Evolutionary conservation across 2,329 filamentous ascomycete genomes (phyloP).

Genomic region (Fusarium sp.): DNA sequence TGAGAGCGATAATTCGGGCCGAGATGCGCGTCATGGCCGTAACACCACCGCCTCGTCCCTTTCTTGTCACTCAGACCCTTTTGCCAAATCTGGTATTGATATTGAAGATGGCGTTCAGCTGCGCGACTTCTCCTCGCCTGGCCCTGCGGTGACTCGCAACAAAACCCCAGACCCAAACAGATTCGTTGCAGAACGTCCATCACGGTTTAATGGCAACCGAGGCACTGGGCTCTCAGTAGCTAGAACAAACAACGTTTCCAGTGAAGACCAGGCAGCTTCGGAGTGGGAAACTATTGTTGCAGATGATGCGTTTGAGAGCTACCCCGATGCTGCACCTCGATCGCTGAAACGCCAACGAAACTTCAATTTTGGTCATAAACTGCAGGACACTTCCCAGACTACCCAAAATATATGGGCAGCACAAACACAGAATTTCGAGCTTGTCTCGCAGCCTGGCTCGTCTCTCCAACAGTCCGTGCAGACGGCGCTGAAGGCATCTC

Average conservation of each 20-base stretch:
- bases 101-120: constrained; percentile 20
- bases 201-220: constrained; percentile 1
- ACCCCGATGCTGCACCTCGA: constrained; percentile 16
- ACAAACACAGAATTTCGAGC: constrained; percentile 25
- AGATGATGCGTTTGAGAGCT: constrained; percentile 44
- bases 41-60: constrained; percentile 33
- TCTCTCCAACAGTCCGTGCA: constrained; percentile 21
- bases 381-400: constrained; percentile 10
- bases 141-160: constrained; percentile 7
- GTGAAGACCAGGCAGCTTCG: constrained; percentile 43
- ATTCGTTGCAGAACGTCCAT: constrained; percentile 37
- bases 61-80: constrained; percentile 31
- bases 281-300: constrained; percentile 51
- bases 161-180: constrained; percentile 17
- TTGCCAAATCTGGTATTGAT: constrained; percentile 19
- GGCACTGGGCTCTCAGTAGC: neutral
- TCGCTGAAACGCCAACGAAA: constrained; percentile 31
- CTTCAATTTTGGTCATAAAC: constrained; percentile 27
- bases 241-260: constrained; percentile 6
- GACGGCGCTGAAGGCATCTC: constrained; percentile 19
- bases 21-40: constrained; percentile 33
- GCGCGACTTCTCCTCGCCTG: constrained; percentile 24
- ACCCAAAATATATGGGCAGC: constrained; percentile 6
- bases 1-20: constrained; percentile 40
- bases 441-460: constrained; percentile 28